Evolutionary conservation across 1,284 basidiomycete species (phyloP).

Genomic region (Ustilago curta): DNA sequence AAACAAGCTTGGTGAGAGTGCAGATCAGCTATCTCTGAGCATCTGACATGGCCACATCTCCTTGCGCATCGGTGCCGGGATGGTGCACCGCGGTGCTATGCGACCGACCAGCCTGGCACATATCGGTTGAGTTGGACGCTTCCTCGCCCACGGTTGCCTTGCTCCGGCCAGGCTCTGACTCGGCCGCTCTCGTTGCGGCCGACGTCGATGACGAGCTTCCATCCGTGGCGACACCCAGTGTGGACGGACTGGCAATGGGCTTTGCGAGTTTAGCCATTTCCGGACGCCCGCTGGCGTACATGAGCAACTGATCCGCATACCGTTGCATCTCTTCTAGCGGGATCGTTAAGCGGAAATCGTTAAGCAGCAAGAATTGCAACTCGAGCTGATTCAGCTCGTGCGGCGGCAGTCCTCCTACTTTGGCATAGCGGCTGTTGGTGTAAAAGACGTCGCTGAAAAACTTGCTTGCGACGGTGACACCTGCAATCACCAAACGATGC

Average conservation of each 20-base stretch:
- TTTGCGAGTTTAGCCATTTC: slow-evolving; percentile 40
- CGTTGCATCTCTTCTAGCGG: slow-evolving; percentile 90
- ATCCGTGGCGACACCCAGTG: not conserved
- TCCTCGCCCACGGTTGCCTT: not conserved
- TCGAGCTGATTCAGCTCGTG: slow-evolving; percentile 96
- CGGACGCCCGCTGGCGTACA: slow-evolving; percentile 69
- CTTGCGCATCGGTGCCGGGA: slow-evolving; percentile 23
- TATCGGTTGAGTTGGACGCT: not conserved
- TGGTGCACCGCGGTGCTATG: not conserved
- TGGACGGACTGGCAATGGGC: slow-evolving; percentile 5
- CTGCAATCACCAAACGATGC: slow-evolving; percentile 94
- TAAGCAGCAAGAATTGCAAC: slow-evolving; percentile 93
- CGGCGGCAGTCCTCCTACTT: slow-evolving; percentile 94
- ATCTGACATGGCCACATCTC: slow-evolving; percentile 44
- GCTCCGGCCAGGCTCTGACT: no score
- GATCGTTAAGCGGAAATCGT: slow-evolving; percentile 92
- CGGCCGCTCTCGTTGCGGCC: not conserved
- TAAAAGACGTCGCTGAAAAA: slow-evolving; percentile 99
- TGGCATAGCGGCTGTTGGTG: slow-evolving; percentile 98
- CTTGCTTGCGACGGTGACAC: slow-evolving; percentile 96
- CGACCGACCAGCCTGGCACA: not conserved
- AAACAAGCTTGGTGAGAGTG: no score
- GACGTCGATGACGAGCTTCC: not conserved
- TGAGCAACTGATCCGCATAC: slow-evolving; percentile 87
- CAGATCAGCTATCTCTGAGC: not conserved